A percentile compares a stretch with the other conserved stretches of the same genome.
Conservation (phyloP, 202 grass and related monocot species). For the Carex sylvatica region DNA sequence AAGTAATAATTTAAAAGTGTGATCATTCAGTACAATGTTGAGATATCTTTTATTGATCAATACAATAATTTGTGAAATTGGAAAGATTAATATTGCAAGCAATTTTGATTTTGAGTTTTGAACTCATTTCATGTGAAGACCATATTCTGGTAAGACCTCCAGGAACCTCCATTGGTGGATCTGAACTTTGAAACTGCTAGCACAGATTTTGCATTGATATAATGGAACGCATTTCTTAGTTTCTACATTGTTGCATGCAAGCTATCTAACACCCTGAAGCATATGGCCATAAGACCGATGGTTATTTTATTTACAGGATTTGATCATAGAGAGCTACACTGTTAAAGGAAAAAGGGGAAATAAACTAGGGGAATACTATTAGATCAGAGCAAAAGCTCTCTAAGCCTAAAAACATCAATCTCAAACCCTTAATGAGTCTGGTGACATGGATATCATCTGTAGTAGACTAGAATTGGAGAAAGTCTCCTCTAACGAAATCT, state of each 20-base stretch:
- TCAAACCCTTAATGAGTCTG: conserved; percentile 44
- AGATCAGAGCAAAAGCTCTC: conserved; percentile 6
- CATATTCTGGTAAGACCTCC: no score
- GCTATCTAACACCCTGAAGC: neutral
- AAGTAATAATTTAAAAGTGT: neutral
- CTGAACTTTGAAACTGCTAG: neutral
- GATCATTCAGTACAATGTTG: neutral
- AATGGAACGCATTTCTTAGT: neutral
- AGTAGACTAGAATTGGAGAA: conserved; percentile 88
- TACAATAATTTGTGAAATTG: neutral
- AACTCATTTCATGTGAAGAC: no score
- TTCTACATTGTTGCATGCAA: neutral
- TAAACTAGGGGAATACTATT: neutral
- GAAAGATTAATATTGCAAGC: neutral
- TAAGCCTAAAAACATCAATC: neutral
- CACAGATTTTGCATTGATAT: neutral
- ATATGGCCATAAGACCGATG: neutral
- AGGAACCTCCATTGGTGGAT: no score
- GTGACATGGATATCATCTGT: conserved; percentile 99
- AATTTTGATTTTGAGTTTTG: no score
- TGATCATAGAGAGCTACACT: neutral
- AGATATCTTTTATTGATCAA: neutral
- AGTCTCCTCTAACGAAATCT: conserved; percentile 73
- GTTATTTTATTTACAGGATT: neutral
- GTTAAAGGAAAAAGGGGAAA: neutral